These are phyloP conservation scores for Dalbergia oliveri DNA, from an alignment of 306 rosid genomes.

Conservation along the genomic window DNA sequence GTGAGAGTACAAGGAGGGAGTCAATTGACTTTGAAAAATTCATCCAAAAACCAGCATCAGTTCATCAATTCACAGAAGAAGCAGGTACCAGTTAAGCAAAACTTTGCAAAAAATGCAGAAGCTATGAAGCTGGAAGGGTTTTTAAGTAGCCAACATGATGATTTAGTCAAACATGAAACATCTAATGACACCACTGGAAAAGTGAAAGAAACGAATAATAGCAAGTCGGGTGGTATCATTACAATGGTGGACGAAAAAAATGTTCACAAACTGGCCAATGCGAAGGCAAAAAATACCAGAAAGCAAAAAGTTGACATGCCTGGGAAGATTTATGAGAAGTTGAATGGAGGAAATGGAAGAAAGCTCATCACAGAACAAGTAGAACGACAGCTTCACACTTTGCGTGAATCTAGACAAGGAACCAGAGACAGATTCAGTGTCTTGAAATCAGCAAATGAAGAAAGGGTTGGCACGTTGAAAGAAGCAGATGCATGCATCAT, in stretches of 20 bases:
- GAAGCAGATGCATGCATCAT: constrained; percentile 37
- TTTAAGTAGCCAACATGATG: constrained; percentile 45
- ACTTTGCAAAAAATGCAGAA: constrained; percentile 38
- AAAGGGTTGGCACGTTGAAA: constrained; percentile 34
- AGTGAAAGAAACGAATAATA: constrained; percentile 41
- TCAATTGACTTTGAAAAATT: constrained; percentile 49
- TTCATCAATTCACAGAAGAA: constrained; percentile 57
- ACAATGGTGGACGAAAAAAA: constrained; percentile 57
- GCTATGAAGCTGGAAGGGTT: constrained; percentile 39
- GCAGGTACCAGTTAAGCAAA: constrained; percentile 54
- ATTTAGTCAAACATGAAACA: constrained; percentile 46
- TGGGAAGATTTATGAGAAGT: constrained; percentile 56
- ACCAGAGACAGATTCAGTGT: constrained; percentile 45
- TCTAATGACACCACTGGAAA: constrained; percentile 44
- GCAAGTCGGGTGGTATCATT: constrained; percentile 48
- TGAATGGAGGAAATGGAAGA: constrained; percentile 54
- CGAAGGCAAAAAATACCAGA: constrained; percentile 52
- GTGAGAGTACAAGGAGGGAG: constrained; percentile 55
- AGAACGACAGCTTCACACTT: constrained; percentile 53
- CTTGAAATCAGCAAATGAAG: constrained; percentile 38
- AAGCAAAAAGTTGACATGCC: constrained; percentile 53
- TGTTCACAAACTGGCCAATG: constrained; percentile 51
- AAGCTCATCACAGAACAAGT: constrained; percentile 44
- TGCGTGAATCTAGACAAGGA: constrained; percentile 50
- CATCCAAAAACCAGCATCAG: constrained; percentile 50